Percentiles rank a stretch among this genome's conserved stretches.
phyloP scores from a whole-genome alignment of 2,329 filamentous ascomycete species.

The Ophiostoma ulmi region DNA sequence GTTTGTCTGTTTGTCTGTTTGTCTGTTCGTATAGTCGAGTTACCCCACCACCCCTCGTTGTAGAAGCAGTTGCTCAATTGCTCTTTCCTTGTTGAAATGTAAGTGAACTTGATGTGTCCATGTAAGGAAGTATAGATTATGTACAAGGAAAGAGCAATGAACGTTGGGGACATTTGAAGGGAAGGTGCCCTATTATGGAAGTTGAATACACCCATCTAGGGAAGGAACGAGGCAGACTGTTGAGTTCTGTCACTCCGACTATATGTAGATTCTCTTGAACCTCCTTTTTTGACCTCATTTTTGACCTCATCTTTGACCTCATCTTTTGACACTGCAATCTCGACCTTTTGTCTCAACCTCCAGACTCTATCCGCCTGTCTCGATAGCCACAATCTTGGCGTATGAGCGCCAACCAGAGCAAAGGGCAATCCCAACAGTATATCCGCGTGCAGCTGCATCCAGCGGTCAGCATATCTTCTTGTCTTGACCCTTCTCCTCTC shows the following conservation, averaged over 20 bases:
- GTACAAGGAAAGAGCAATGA: neutral
- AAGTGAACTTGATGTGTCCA: too few relatives aligned
- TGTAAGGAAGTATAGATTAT: neutral
- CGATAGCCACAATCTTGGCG: neutral
- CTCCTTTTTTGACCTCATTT: neutral
- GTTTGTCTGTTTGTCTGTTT: neutral
- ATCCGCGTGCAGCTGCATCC: slow-evolving; percentile 1
- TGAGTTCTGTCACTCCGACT: neutral
- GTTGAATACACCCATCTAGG: neutral
- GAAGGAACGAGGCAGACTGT: neutral
- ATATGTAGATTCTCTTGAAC: neutral
- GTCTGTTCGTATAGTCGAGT: neutral
- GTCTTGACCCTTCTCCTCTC: neutral
- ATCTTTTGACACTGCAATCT: neutral
- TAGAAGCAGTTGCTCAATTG: neutral
- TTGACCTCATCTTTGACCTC: neutral
- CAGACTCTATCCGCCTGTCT: neutral
- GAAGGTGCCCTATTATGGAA: neutral
- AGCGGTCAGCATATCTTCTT: neutral
- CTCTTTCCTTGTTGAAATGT: neutral
- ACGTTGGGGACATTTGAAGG: neutral
- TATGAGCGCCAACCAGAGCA: neutral
- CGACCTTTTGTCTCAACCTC: neutral
- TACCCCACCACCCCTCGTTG: slow-evolving; percentile 6
- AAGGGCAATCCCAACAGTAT: neutral